These are phyloP conservation scores for Artemisia argyi DNA, from an alignment of 129 eudicot genomes.

Conservation along the genomic window DNA sequence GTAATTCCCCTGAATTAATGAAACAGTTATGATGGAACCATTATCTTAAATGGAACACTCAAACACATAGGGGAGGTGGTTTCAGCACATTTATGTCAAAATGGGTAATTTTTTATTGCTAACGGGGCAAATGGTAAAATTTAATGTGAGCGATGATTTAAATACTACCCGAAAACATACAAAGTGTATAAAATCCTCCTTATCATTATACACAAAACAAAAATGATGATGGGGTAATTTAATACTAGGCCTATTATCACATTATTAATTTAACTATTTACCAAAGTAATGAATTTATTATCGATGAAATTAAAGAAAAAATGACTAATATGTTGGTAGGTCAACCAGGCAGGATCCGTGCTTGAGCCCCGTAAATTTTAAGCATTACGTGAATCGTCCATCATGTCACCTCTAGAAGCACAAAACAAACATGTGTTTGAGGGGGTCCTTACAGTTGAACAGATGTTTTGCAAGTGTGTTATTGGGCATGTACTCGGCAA, in stretches of 20 bases:
- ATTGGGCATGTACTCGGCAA: slow-evolving; percentile 76
- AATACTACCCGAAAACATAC: too few relatives aligned
- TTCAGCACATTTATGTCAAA: background rate
- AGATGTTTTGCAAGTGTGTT: slow-evolving; percentile 81
- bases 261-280: too few relatives aligned
- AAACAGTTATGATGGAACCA: background rate
- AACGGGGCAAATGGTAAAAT: background rate
- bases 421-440: background rate
- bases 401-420: background rate
- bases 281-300: background rate
- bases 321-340: background rate
- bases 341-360: background rate
- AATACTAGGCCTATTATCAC: too few relatives aligned
- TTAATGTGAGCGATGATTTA: background rate
- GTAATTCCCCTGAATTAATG: slow-evolving; percentile 52
- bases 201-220: too few relatives aligned
- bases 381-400: background rate
- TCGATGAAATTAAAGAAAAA: background rate
- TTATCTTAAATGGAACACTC: background rate
- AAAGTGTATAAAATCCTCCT: too few relatives aligned
- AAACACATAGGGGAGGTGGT: background rate
- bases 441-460: slow-evolving; percentile 58
- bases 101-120: background rate
- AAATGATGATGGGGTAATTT: too few relatives aligned
- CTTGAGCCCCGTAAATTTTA: background rate